Conservation (phyloP, 306 rosid genomes). For the Begonia loranthoides region DNA sequence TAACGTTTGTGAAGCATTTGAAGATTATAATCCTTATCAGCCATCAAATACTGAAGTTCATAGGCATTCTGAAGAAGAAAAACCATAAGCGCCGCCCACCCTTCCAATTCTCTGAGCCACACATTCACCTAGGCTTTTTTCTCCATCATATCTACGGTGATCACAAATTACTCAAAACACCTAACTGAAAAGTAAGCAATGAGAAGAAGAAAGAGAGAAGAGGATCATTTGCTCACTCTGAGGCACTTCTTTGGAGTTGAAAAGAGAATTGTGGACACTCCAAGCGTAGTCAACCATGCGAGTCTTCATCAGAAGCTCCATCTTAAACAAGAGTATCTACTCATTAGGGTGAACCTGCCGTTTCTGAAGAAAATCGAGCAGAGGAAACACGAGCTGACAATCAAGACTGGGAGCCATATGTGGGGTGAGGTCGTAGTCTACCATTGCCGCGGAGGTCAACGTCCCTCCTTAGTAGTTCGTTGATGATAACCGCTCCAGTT, state of each 20-base stretch:
- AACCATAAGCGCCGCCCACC: constrained; percentile 82
- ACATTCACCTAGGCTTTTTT: constrained; percentile 38
- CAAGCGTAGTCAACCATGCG: constrained; percentile 95
- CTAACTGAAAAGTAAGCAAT: not conserved
- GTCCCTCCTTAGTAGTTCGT: not conserved
- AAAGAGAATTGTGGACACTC: constrained; percentile 88
- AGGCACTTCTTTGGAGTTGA: constrained; percentile 82
- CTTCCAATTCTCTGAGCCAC: constrained; percentile 46
- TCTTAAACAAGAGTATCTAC: constrained; percentile 74
- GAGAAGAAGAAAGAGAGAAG: not conserved
- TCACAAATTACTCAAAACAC: not conserved
- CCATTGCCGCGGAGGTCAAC: constrained; percentile 24
- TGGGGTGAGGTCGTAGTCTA: constrained; percentile 72
- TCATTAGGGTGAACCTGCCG: constrained; percentile 52
- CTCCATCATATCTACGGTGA: constrained; percentile 24
- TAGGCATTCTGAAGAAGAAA: constrained; percentile 54
- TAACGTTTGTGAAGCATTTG: constrained; percentile 86
- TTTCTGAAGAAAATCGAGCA: constrained; percentile 83
- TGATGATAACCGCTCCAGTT: too few relatives aligned
- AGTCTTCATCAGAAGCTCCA: constrained; percentile 79
- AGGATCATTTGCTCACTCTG: constrained; percentile 13
- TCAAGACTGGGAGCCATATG: constrained; percentile 77
- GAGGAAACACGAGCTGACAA: constrained; percentile 75
- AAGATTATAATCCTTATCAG: constrained; percentile 81
- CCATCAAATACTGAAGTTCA: constrained; percentile 71